Evolutionary conservation across 1,284 basidiomycete species (phyloP), one percentile per base, ranked within the genome.

Genomic region (Apiotrichum sp.): DNA sequence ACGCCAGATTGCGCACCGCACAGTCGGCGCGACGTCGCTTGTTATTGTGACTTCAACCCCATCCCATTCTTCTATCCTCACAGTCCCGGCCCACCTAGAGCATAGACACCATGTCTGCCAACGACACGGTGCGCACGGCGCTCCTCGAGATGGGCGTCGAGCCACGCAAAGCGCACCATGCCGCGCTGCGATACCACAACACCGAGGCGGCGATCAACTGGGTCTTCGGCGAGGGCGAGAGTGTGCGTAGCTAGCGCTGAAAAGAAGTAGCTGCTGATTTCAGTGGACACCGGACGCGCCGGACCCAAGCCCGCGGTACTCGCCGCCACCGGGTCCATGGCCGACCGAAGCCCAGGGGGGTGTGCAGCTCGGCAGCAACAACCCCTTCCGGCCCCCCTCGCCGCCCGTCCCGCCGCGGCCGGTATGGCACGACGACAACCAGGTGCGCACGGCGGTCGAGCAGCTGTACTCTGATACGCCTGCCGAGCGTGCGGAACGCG

Each of bases 131-230:
- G 4, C 65, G 65, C 53, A 36, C 31, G 10, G 14, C 35, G 11
- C 65, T 74, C 35, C 52, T 63, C 36, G 68, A 67, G 29, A 69
- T 73, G 65, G 72, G 72, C 45, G 68, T 73, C 9, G 67, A 68
- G 13, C 53, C 62, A 0, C 42, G 53, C 8, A 63, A 68, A 16
- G 67, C 71, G 0, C 54, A 62, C 31, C 69, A 66, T 41, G 72
- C 72, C 1, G 65, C 72, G 5, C 47, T 50, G 47, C 60, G 71
- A 9, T 74, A 62, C 55, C 44, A 55, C 16, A 62, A 50, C 4
- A 58, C 65, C 13, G 70, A 70, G 13, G 64, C 71, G 10, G 72
- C 72, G 31, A 64, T 68, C 55, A 69, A 74, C 53, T 74, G 72
- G 72, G 70, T 69, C 50, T 74, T 71, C 53, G 68, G 71, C n/a